phyloP scores from a whole-genome alignment of 805 yeast genomes.

The Yarrowia phangngaensis region DNA sequence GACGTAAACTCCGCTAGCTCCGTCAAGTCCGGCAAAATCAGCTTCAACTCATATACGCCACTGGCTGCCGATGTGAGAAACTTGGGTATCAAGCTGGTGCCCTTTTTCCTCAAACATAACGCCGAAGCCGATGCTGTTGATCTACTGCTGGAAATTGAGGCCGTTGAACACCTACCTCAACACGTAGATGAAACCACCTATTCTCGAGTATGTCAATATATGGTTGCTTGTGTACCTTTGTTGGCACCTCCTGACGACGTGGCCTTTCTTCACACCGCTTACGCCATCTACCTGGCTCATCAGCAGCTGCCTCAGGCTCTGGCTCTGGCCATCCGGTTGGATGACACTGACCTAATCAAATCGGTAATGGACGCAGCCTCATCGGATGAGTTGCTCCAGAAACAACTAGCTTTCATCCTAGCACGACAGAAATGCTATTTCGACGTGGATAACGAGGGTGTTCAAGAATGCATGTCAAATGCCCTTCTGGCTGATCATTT shows the following conservation, averaged over 20 bases:
- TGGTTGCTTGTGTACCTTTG: slow-evolving; percentile 94
- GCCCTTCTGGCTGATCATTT: slow-evolving; percentile 73
- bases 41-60: neutral
- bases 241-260: slow-evolving; percentile 92
- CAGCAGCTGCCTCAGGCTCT: slow-evolving; percentile 84
- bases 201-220: slow-evolving; percentile 85
- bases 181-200: slow-evolving; percentile 81
- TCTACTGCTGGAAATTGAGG: slow-evolving; percentile 81
- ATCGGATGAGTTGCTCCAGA: slow-evolving; percentile 61
- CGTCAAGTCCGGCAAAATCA: too few species aligned
- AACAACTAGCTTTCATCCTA: slow-evolving; percentile 86
- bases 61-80: slow-evolving; percentile 47
- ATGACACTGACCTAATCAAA: slow-evolving; percentile 69
- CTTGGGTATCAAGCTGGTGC: slow-evolving; percentile 74
- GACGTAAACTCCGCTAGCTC: too few species aligned
- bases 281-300: slow-evolving; percentile 72
- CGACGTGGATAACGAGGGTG: slow-evolving; percentile 50
- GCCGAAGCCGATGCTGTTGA: slow-evolving; percentile 99
- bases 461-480: slow-evolving; percentile 83
- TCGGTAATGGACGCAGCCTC: slow-evolving; percentile 75
- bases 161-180: slow-evolving; percentile 74
- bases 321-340: slow-evolving; percentile 82
- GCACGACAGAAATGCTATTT: slow-evolving; percentile 83
- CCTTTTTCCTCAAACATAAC: slow-evolving; percentile 86
- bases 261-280: slow-evolving; percentile 83